Evolutionary conservation across 164 flowering plant genomes (phyloP).

Genomic region (Piper longum): DNA sequence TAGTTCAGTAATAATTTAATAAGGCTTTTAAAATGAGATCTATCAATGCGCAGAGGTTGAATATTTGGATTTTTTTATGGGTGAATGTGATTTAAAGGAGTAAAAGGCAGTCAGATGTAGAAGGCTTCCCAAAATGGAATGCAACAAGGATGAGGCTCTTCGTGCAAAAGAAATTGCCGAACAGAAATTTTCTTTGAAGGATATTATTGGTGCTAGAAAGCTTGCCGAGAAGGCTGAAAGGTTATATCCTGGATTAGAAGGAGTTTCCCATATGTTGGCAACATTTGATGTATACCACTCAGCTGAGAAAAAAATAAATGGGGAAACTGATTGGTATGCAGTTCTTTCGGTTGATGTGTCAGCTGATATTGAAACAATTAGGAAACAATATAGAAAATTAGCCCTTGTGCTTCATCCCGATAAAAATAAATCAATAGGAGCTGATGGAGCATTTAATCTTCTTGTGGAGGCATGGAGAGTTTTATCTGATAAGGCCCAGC

Average conservation of each 20-base stretch:
- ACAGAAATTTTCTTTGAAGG: conserved; percentile 43
- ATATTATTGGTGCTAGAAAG: conserved; percentile 52
- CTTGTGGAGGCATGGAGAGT: conserved; percentile 85
- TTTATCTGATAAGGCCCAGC: conserved; percentile 59
- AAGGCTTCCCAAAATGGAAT: conserved; percentile 39
- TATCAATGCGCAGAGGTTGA: no score
- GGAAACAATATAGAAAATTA: conserved; percentile 66
- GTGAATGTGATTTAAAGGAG: neutral
- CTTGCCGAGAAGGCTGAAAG: conserved; percentile 65
- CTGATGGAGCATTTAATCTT: conserved; percentile 84
- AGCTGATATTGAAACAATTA: conserved; percentile 64
- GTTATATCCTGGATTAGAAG: conserved; percentile 59
- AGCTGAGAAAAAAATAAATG: conserved; percentile 49
- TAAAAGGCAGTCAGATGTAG: neutral
- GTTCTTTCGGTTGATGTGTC: conserved; percentile 54
- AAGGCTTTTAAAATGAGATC: no score
- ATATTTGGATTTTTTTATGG: no score
- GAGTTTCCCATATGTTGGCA: conserved; percentile 49
- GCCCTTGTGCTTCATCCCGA: conserved; percentile 92
- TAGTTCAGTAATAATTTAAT: no score
- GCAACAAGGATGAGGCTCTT: conserved; percentile 69
- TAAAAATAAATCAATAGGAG: conserved; percentile 80
- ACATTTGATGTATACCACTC: conserved; percentile 54
- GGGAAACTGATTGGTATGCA: conserved; percentile 72
- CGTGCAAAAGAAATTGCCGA: conserved; percentile 71